These are phyloP conservation scores for Oldenlandia corymbosa DNA, from an alignment of 257 asterid genomes.

Conservation along the genomic window DNA sequence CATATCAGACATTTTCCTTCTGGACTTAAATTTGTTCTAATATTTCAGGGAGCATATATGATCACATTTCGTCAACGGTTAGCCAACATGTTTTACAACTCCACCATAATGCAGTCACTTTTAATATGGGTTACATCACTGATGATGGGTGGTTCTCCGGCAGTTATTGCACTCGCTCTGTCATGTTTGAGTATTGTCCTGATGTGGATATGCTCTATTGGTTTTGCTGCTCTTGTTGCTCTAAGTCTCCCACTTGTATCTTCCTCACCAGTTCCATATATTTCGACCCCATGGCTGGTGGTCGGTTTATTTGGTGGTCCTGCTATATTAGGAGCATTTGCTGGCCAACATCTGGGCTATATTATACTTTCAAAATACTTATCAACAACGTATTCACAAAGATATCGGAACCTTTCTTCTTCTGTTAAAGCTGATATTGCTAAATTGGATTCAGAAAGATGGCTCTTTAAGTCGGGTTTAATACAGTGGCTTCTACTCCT, in stretches of 20 bases:
- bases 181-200: conserved; percentile 56
- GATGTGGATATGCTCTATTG: conserved; percentile 76
- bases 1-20: not conserved
- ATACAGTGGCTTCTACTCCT: conserved; percentile 77
- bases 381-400: conserved; percentile 31
- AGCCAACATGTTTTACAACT: conserved; percentile 75
- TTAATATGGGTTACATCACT: conserved; percentile 69
- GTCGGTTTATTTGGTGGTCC: conserved; percentile 82
- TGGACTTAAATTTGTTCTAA: conserved; percentile 19
- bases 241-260: conserved; percentile 59
- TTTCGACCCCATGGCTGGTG: conserved; percentile 77
- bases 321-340: conserved; percentile 83
- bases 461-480: conserved; percentile 83
- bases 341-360: conserved; percentile 83
- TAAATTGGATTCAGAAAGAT: conserved; percentile 91
- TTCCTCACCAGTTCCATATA: conserved; percentile 69
- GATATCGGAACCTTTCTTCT: conserved; percentile 43
- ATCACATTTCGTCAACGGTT: conserved; percentile 60
- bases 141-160: conserved; percentile 70
- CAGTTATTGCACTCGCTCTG: conserved; percentile 51
- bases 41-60: conserved; percentile 78
- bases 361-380: conserved; percentile 46
- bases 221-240: conserved; percentile 50
- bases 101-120: conserved; percentile 75
- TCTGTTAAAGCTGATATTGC: conserved; percentile 46